These are phyloP conservation scores for Epichloe scottii DNA, from an alignment of 2,329 filamentous ascomycete genomes.

Conservation along the genomic window DNA sequence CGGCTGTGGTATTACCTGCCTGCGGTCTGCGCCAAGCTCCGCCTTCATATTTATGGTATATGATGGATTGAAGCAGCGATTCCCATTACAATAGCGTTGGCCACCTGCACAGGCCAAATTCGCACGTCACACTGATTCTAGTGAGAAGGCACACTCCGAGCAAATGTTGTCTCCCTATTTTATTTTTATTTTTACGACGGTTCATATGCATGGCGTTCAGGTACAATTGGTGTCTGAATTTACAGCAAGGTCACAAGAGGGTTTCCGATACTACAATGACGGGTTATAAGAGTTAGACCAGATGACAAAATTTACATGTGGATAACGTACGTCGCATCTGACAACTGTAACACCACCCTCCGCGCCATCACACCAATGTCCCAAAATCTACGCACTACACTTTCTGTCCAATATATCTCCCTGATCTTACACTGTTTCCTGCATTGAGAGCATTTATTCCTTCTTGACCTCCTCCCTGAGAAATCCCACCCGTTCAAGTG, in stretches of 20 bases:
- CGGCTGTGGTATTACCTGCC: constrained; percentile 87
- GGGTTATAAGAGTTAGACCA: not conserved
- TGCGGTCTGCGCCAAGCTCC: constrained; percentile 83
- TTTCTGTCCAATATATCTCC: too few relatives aligned
- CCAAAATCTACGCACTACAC: too few relatives aligned
- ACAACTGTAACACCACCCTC: not conserved
- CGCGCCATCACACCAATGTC: not conserved
- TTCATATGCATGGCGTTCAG: constrained; percentile 6
- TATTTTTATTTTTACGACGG: constrained; percentile 8
- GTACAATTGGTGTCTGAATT: not conserved
- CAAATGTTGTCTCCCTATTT: not conserved
- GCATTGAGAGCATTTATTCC: not conserved
- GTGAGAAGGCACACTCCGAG: too few relatives aligned
- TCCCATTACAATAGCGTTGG: constrained; percentile 34
- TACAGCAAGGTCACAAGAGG: not conserved
- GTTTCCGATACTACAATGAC: not conserved
- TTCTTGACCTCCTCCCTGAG: constrained; percentile 17
- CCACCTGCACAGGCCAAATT: too few relatives aligned
- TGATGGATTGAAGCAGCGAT: constrained; percentile 64
- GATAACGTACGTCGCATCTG: not conserved
- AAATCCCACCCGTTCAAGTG: constrained; percentile 59
- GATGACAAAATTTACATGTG: not conserved
- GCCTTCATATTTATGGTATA: constrained; percentile 96
- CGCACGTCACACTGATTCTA: too few relatives aligned
- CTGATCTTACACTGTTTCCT: too few relatives aligned